Conservation (phyloP, 2,329 filamentous ascomycete species). For the Alternaria longipes region DNA sequence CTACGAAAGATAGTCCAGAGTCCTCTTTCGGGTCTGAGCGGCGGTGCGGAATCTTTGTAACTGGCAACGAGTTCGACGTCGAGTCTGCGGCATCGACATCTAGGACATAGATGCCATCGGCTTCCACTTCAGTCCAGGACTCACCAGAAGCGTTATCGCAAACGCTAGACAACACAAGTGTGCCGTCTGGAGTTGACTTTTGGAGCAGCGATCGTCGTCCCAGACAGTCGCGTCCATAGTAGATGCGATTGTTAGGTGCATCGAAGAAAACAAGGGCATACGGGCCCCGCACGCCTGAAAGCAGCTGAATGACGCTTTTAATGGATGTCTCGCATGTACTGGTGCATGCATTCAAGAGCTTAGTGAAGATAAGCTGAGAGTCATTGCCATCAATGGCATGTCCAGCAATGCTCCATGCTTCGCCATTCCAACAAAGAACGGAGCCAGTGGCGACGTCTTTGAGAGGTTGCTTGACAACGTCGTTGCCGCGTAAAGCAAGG, state of each 20-base stretch:
- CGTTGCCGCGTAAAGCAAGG: constrained; percentile 82
- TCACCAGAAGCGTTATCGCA: constrained; percentile 51
- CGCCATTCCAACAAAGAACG: constrained; percentile 94
- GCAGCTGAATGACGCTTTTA: constrained; percentile 27
- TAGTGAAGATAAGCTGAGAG: constrained; percentile 71
- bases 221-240: constrained; percentile 86
- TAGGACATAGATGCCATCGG: constrained; percentile 80
- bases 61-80: constrained; percentile 6
- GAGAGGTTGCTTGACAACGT: constrained; percentile 77
- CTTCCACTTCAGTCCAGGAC: constrained; percentile 80
- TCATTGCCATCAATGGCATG: constrained; percentile 77
- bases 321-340: constrained; percentile 10
- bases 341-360: constrained; percentile 57
- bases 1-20: constrained; percentile 41
- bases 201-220: constrained; percentile 83
- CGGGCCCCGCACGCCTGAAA: constrained; percentile 66
- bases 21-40: constrained; percentile 18
- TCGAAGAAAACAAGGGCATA: constrained; percentile 92
- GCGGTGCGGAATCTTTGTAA: constrained; percentile 37
- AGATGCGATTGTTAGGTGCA: constrained; percentile 67
- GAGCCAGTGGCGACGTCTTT: constrained; percentile 65
- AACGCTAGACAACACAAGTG: constrained; percentile 46
- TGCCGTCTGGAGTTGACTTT: constrained; percentile 59
- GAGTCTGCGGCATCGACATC: constrained; percentile 55
- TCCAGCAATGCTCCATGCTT: constrained; percentile 81